Evolutionary conservation across 805 yeast genomes (phyloP).

Genomic region (Monosporozyma aerobia): DNA sequence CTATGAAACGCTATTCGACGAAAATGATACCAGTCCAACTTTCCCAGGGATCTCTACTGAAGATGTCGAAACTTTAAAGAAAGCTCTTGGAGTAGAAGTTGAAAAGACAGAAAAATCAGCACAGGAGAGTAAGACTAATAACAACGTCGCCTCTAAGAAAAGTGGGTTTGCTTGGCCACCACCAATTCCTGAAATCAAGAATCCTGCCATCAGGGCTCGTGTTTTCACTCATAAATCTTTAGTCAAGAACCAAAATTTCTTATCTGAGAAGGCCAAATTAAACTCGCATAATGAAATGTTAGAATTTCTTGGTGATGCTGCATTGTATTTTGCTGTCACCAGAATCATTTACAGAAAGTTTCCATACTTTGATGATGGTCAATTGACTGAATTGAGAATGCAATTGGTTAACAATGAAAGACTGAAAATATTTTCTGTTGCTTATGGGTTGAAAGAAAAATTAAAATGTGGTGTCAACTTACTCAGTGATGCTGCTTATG

Average conservation of each 20-base stretch:
- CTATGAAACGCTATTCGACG: slow-evolving; percentile 28
- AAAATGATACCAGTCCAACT: slow-evolving; percentile 11
- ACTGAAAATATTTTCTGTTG: slow-evolving; percentile 57
- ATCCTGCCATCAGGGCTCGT: slow-evolving; percentile 49
- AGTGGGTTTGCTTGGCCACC: slow-evolving; percentile 44
- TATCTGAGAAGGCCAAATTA: slow-evolving; percentile 49
- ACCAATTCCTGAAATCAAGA: slow-evolving; percentile 54
- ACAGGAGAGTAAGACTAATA: slow-evolving; percentile 23
- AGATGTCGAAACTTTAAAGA: slow-evolving; percentile 9
- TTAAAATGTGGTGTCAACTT: slow-evolving; percentile 42
- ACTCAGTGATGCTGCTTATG: slow-evolving; percentile 23
- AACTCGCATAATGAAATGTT: slow-evolving; percentile 73
- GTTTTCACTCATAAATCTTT: slow-evolving; percentile 79
- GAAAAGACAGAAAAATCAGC: slow-evolving; percentile 4
- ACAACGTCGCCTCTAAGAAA: not conserved
- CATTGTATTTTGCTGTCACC: slow-evolving; percentile 65
- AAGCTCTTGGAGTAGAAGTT: slow-evolving; percentile 2
- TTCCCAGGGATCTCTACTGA: slow-evolving; percentile 11
- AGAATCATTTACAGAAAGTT: slow-evolving; percentile 53
- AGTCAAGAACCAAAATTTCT: slow-evolving; percentile 46
- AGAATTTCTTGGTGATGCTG: slow-evolving; percentile 87
- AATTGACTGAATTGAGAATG: slow-evolving; percentile 60
- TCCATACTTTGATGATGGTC: slow-evolving; percentile 74
- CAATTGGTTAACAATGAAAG: slow-evolving; percentile 64
- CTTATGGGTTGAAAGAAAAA: slow-evolving; percentile 56